These are phyloP conservation scores for Sarocladium brachiariae DNA, from an alignment of 2,329 filamentous ascomycete species.

Conservation along the genomic window DNA sequence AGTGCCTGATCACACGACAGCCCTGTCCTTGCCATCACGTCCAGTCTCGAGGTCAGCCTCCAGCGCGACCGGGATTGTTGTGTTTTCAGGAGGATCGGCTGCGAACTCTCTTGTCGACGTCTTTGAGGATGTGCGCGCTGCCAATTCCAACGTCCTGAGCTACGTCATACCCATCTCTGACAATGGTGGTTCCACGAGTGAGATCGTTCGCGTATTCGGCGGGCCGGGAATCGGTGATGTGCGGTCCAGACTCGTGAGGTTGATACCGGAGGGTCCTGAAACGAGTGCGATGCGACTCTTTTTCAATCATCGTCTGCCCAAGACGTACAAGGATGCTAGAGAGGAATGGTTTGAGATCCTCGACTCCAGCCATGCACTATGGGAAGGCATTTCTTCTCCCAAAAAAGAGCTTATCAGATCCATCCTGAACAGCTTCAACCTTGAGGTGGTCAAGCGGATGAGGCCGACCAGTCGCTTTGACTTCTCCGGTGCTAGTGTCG, in stretches of 20 bases:
- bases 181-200: slow-evolving; percentile 89
- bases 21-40: background rate
- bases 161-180: slow-evolving; percentile 95
- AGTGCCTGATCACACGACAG: background rate
- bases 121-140: slow-evolving; percentile 61
- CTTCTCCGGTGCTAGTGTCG: slow-evolving; percentile 68
- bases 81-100: slow-evolving; percentile 91
- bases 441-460: slow-evolving; percentile 72
- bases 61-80: slow-evolving; percentile 49
- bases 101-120: slow-evolving; percentile 91
- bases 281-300: slow-evolving; percentile 70
- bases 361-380: slow-evolving; percentile 71
- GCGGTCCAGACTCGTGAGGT: slow-evolving; percentile 66
- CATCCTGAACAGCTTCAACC: slow-evolving; percentile 67
- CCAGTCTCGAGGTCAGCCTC: slow-evolving; percentile 11
- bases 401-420: slow-evolving; percentile 73
- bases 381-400: slow-evolving; percentile 61
- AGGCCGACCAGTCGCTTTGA: slow-evolving; percentile 69
- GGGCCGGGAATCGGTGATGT: slow-evolving; percentile 63
- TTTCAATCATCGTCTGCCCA: slow-evolving; percentile 79
- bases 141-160: slow-evolving; percentile 61
- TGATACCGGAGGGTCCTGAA: slow-evolving; percentile 65
- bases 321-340: slow-evolving; percentile 51
- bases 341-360: slow-evolving; percentile 84
- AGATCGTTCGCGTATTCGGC: slow-evolving; percentile 89